phyloP scores from a whole-genome alignment of 2,329 filamentous ascomycete species.

The Nemania sp. region DNA sequence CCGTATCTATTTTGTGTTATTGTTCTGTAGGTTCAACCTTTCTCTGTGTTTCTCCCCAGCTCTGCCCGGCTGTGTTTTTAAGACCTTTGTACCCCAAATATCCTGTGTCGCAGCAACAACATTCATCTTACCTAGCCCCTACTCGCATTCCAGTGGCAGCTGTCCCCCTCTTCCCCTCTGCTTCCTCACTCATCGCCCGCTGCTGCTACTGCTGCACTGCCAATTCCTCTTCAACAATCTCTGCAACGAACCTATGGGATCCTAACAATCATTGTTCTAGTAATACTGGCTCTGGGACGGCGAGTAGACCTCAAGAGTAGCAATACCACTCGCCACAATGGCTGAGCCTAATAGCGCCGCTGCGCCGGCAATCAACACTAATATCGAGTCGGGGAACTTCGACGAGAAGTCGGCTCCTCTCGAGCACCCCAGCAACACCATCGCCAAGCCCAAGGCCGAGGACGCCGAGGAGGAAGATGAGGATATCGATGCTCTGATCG shows the following conservation, averaged over 20 bases:
- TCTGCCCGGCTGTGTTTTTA: background rate
- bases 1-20: slow-evolving; percentile 19
- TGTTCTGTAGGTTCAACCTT: slow-evolving; percentile 14
- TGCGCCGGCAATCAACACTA: slow-evolving; percentile 64
- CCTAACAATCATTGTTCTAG: slow-evolving; percentile 17
- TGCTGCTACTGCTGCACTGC: background rate
- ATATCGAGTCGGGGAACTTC: slow-evolving; percentile 67
- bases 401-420: slow-evolving; percentile 61
- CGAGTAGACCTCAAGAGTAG: slow-evolving; percentile 32
- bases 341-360: slow-evolving; percentile 58
- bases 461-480: slow-evolving; percentile 76
- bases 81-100: background rate
- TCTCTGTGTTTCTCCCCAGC: background rate
- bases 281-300: slow-evolving; percentile 26
- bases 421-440: slow-evolving; percentile 42
- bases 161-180: background rate
- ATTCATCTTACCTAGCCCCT: slow-evolving; percentile 27
- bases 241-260: slow-evolving; percentile 5
- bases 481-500: slow-evolving; percentile 84
- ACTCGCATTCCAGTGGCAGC: slow-evolving; percentile 34
- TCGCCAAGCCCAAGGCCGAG: slow-evolving; percentile 49
- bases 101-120: slow-evolving; percentile 11
- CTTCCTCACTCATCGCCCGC: background rate
- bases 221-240: slow-evolving; percentile 5
- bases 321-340: slow-evolving; percentile 48